A percentile compares a stretch with the other conserved stretches of the same genome.
Evolutionary conservation across 2,329 filamentous ascomycete genomes (phyloP).

Genomic region (Aspergillus sp.): DNA sequence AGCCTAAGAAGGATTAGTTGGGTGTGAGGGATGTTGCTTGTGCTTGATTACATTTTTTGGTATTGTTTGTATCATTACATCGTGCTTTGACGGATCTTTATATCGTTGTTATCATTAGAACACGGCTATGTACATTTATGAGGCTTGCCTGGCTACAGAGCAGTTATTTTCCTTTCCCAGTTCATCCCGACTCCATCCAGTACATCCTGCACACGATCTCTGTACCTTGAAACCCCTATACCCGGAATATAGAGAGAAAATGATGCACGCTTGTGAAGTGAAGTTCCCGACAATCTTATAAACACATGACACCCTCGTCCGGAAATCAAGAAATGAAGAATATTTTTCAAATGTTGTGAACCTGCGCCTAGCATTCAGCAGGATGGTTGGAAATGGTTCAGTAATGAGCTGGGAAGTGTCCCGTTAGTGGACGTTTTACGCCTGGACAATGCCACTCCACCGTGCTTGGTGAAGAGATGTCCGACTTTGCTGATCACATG

Average conservation of each 20-base stretch:
- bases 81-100: conserved; percentile 7
- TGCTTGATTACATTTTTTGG: not conserved
- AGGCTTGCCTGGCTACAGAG: conserved; percentile 6
- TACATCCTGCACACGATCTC: not conserved
- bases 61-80: not conserved
- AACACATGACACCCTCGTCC: not conserved
- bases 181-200: not conserved
- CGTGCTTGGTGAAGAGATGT: conserved; percentile 9
- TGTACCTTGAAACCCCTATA: not conserved
- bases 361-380: not conserved
- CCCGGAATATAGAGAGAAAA: not conserved
- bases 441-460: conserved; percentile 8
- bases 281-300: not conserved
- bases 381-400: not conserved
- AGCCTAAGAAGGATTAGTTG: conserved; percentile 75
- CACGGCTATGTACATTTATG: conserved; percentile 22
- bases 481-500: conserved; percentile 5
- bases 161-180: too few relatives aligned
- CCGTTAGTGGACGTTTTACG: not conserved
- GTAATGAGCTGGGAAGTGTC: not conserved
- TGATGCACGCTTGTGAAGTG: not conserved
- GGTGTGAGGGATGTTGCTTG: not conserved
- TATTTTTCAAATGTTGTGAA: not conserved
- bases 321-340: not conserved
- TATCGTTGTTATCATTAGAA: conserved; percentile 16